phyloP scores from a whole-genome alignment of 108 stramenopile species.

The Cyclotella baltica region DNA sequence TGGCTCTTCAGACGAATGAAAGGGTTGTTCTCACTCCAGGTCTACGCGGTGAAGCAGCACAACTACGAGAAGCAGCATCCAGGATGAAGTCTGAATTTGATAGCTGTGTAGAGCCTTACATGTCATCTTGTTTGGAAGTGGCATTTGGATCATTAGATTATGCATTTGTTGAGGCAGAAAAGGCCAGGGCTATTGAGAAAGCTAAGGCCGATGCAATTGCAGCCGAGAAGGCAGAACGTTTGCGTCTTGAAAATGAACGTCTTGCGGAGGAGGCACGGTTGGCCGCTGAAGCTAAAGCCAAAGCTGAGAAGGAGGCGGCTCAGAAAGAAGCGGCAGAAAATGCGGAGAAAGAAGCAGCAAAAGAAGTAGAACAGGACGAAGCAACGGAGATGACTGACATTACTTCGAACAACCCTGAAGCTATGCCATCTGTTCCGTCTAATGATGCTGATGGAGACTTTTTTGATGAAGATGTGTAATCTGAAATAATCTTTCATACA shows the following conservation, averaged over 20 bases:
- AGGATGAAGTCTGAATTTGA: conserved; percentile 64
- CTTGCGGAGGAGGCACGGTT: conserved; percentile 8
- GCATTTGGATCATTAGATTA: conserved; percentile 66
- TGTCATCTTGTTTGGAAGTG: conserved; percentile 68
- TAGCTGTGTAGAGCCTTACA: conserved; percentile 67
- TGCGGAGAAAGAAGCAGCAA: background rate
- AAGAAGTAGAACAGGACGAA: background rate
- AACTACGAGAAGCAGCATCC: conserved; percentile 73
- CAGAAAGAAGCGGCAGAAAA: background rate
- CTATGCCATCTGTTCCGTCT: background rate
- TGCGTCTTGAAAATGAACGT: background rate
- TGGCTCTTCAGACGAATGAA: conserved; percentile 73
- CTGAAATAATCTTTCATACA: background rate
- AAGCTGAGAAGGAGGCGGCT: background rate
- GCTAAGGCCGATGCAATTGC: conserved; percentile 48
- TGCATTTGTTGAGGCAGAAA: conserved; percentile 38
- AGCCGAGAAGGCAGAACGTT: conserved; percentile 26
- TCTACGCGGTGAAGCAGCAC: conserved; percentile 71
- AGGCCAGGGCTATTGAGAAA: conserved; percentile 34
- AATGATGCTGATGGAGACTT: background rate
- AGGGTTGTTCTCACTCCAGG: conserved; percentile 79
- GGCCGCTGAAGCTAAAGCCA: background rate
- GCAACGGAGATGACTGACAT: too few relatives aligned
- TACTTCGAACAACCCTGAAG: background rate
- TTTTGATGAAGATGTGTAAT: background rate